Conservation (phyloP, 2,329 filamentous ascomycete species). For the Hymenotorrendiella dingleyae region DNA sequence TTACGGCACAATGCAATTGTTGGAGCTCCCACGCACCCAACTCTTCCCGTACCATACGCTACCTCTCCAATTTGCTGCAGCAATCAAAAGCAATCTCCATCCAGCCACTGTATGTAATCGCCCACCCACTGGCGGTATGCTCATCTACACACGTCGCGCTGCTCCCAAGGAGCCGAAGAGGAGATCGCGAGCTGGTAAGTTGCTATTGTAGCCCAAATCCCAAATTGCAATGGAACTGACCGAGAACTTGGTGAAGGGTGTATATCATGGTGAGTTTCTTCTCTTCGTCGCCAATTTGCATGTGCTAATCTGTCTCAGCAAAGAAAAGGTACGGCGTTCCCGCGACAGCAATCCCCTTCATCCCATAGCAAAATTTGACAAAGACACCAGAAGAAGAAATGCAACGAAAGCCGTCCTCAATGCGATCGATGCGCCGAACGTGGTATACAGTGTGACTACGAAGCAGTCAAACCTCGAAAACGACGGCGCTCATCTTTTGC, state of each 20-base stretch:
- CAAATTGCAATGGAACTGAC: constrained; percentile 13
- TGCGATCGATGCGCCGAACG: constrained; percentile 29
- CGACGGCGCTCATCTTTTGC: constrained; percentile 21
- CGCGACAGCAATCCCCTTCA: background rate
- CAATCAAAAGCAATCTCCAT: no score
- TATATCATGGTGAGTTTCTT: constrained; percentile 27
- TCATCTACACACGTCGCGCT: constrained; percentile 53
- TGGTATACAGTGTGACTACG: constrained; percentile 28
- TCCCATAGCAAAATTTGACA: background rate
- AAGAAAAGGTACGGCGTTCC: constrained; percentile 27
- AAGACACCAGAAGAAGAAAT: constrained; percentile 29
- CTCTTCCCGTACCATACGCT: no score
- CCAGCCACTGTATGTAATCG: no score
- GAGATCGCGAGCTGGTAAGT: constrained; percentile 52
- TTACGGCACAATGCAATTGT: no score
- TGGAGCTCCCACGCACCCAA: no score
- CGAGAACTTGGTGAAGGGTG: constrained; percentile 20
- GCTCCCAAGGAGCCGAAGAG: constrained; percentile 53
- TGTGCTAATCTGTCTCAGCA: constrained; percentile 17
- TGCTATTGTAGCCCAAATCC: background rate
- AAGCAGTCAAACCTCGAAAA: constrained; percentile 29
- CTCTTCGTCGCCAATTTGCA: background rate
- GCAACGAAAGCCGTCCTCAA: constrained; percentile 27
- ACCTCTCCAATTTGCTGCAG: no score
- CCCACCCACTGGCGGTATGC: constrained; percentile 42